phyloP scores from a whole-genome alignment of 371 early-diverging fungal species.

The Neoconidiobolus thromboides region DNA sequence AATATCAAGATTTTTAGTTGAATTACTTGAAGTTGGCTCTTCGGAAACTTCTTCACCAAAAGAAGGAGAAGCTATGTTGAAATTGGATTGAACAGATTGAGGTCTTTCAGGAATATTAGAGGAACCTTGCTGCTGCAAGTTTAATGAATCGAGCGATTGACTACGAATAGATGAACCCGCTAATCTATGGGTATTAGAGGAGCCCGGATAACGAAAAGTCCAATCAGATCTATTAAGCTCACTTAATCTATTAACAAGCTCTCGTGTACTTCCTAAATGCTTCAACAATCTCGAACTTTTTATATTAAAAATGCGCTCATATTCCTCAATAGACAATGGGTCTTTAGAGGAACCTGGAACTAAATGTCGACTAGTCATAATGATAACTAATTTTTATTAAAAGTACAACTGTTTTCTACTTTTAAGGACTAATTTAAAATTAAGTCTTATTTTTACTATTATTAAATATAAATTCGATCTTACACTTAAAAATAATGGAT shows the following conservation, averaged over 20 bases:
- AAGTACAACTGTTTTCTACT: no score
- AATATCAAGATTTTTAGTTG: conserved; percentile 1
- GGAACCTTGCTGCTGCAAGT: neutral
- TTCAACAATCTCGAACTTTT: neutral
- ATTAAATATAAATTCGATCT: no score
- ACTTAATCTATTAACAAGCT: neutral
- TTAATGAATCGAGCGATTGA: neutral
- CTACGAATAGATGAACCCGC: no score
- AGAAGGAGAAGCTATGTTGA: neutral
- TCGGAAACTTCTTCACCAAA: no score
- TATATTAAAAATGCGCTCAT: neutral
- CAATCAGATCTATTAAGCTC: conserved; percentile 1
- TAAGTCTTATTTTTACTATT: no score
- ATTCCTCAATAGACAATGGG: neutral
- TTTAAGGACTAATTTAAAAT: no score
- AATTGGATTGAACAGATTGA: neutral
- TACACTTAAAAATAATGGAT: no score
- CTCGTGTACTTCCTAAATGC: neutral
- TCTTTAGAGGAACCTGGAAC: no score
- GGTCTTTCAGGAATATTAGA: no score
- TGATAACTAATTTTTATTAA: no score
- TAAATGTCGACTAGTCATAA: no score
- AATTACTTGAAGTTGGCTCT: no score
- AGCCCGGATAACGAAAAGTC: neutral
- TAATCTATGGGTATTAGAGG: neutral